Percentiles rank a stretch among this genome's conserved stretches.
These are phyloP conservation scores for Lipomyces yarrowii DNA, from an alignment of 1,139 yeast species.

Conservation along the genomic window DNA sequence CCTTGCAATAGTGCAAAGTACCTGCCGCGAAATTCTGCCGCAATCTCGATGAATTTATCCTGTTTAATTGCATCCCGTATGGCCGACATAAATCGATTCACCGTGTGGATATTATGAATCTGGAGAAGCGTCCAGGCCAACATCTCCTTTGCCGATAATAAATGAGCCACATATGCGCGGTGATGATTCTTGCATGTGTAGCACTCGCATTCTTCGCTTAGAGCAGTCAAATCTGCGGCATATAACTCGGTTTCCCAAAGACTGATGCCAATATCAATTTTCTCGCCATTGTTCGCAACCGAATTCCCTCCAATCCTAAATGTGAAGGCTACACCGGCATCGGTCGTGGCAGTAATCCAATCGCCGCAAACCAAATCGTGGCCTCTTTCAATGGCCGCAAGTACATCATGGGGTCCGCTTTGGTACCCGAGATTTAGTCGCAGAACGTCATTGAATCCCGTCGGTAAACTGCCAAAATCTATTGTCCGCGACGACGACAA, in stretches of 20 bases:
- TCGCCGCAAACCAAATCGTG: constrained; percentile 44
- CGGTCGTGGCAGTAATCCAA: constrained; percentile 40
- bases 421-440: constrained; percentile 37
- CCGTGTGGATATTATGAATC: constrained; percentile 43
- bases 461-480: constrained; percentile 11
- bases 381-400: constrained; percentile 41
- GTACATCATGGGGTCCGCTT: constrained; percentile 43
- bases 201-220: constrained; percentile 34
- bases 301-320: constrained; percentile 23
- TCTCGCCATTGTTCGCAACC: constrained; percentile 14
- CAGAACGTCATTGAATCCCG: constrained; percentile 30
- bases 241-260: constrained; percentile 41
- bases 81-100: constrained; percentile 40
- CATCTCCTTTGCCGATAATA: constrained; percentile 48
- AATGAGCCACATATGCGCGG: constrained; percentile 48
- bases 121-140: constrained; percentile 48
- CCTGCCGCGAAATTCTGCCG: constrained; percentile 34
- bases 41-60: constrained; percentile 40
- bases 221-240: constrained; percentile 39
- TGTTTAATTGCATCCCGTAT: constrained; percentile 39
- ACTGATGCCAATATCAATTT: constrained; percentile 37
- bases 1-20: constrained; percentile 36
- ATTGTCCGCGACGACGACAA: constrained; percentile 18
- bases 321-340: constrained; percentile 45
- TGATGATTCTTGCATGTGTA: constrained; percentile 37